Base-by-base conservation (phyloP, 176 grass and related monocot species). In the Triticum turgidum region DNA sequence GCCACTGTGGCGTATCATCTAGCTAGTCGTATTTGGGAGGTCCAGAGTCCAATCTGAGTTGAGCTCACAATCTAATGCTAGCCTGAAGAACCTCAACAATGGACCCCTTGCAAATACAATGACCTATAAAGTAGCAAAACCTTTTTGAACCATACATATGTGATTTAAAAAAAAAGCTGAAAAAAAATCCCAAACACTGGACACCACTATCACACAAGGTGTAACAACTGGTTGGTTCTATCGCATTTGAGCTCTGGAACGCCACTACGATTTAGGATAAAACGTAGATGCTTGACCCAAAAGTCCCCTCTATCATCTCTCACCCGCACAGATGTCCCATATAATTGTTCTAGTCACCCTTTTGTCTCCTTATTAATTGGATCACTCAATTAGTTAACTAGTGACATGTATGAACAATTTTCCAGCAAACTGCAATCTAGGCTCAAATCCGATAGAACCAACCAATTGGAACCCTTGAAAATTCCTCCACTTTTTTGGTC, bases 171-270 rank as follows among this genome's bases (percentile, higher is more conserved):
- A 80, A 56, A 80, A 56, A 37, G 1, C 14, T 33, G 66, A 72
- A 62, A 56, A 24, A 61, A 49, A 30, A 30, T 68, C 37, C 38
- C 9, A 7, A 22, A 12, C 67, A 61, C 72, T 7, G 5, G 34
- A 77, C 54, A 2, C 27, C 67, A 86, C 67, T 73, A 37, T 47
- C 35, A 45, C 2, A 32, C 1, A 32, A 69, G 18, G 52, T 11
- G 77, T 13, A 62, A 83, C 86, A 88, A 77, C 24, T 83, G 38
- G 25, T 7, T 72, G 80, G 80, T 34, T 83, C 34, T 22, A 4
- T 51, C 42, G 24, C 24, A 45, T 77, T 61, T 52, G 75, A 87
- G 47, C 67, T 80, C 49, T 34, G 27, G 37, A 72, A 64, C 7
- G 2, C 58, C 14, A 73, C 69, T 87, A 73, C 24, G 9, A 27